Percentiles rank a stretch among this genome's conserved stretches.
Conservation (phyloP, 495 filamentous ascomycete genomes). For the Talaromyces nanjingensis region DNA sequence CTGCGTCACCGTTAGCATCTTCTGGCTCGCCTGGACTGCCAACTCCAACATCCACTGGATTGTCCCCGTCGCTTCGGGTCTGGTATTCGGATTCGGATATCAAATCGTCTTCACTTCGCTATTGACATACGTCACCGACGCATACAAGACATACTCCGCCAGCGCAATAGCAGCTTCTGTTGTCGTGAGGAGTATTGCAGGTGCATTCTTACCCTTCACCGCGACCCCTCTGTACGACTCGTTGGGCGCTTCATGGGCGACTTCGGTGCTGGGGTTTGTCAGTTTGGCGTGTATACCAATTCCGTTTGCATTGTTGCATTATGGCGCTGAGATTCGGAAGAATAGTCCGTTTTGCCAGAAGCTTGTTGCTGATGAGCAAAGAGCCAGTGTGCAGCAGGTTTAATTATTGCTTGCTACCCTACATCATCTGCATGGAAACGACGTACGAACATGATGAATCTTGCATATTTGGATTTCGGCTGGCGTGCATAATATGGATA, state of each 20-base stretch:
- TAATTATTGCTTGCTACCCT: not conserved
- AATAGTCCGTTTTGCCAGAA: slow-evolving; percentile 35
- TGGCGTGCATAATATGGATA: not conserved
- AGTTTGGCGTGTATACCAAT: slow-evolving; percentile 34
- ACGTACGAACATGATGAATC: not conserved
- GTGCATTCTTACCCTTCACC: slow-evolving; percentile 46
- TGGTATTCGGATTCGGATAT: slow-evolving; percentile 66
- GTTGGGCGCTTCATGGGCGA: slow-evolving; percentile 39
- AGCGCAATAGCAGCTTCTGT: slow-evolving; percentile 61
- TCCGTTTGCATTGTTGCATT: slow-evolving; percentile 32
- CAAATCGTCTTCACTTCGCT: slow-evolving; percentile 59
- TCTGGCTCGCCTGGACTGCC: slow-evolving; percentile 71
- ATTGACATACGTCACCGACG: slow-evolving; percentile 71
- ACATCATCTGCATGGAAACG: not conserved
- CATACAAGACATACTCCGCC: slow-evolving; percentile 65
- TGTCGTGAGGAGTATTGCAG: slow-evolving; percentile 53
- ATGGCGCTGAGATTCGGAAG: slow-evolving; percentile 28
- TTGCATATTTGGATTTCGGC: not conserved
- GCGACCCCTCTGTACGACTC: slow-evolving; percentile 31
- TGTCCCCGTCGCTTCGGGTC: slow-evolving; percentile 55
- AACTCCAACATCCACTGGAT: slow-evolving; percentile 49
- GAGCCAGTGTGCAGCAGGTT: not conserved
- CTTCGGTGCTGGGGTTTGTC: slow-evolving; percentile 37
- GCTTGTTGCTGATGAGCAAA: slow-evolving; percentile 11
- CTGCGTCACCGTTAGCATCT: slow-evolving; percentile 52